These are phyloP conservation scores for Caloboletus firmus DNA, from an alignment of 1,284 basidiomycete species.

Conservation along the genomic window DNA sequence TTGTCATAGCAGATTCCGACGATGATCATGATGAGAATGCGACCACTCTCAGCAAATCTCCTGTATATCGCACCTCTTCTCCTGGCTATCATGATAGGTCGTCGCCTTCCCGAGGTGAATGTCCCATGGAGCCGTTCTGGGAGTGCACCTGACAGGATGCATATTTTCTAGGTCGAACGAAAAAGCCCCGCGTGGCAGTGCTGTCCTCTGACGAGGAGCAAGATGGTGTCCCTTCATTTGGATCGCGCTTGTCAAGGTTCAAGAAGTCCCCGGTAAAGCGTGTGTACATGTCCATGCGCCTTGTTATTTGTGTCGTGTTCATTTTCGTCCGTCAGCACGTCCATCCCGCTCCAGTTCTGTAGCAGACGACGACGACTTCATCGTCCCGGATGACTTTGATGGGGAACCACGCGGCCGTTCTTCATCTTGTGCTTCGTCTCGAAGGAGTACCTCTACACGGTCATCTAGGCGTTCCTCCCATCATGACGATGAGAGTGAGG, in stretches of 20 bases:
- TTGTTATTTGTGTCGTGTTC: slow-evolving; percentile 1
- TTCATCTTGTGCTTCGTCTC: slow-evolving; percentile 43
- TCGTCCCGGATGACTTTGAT: slow-evolving; percentile 61
- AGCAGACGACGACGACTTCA: slow-evolving; percentile 65
- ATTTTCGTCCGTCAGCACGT: slow-evolving; percentile 32
- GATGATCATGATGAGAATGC: slow-evolving; percentile 51
- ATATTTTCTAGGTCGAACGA: slow-evolving; percentile 36
- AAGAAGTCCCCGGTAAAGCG: slow-evolving; percentile 61
- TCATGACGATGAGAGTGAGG: slow-evolving; percentile 33
- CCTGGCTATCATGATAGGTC: slow-evolving; percentile 23
- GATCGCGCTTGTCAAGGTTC: slow-evolving; percentile 59
- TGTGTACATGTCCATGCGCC: slow-evolving; percentile 26
- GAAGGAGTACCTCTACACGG: slow-evolving; percentile 41
- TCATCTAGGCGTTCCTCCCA: slow-evolving; percentile 36
- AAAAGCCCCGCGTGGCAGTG: slow-evolving; percentile 53
- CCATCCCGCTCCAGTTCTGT: slow-evolving; percentile 34
- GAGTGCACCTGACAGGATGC: slow-evolving; percentile 13
- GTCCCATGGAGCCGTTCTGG: slow-evolving; percentile 16
- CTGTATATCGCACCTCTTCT: slow-evolving; percentile 28
- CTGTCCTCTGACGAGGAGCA: slow-evolving; percentile 46
- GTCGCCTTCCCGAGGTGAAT: slow-evolving; percentile 32
- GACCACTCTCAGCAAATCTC: slow-evolving; percentile 12
- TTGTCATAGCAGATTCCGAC: slow-evolving; percentile 67
- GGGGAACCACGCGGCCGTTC: slow-evolving; percentile 44
- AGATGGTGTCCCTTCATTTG: slow-evolving; percentile 47